Conservation (phyloP, 345 rosid genomes). For the Streptanthus diversifolius region DNA sequence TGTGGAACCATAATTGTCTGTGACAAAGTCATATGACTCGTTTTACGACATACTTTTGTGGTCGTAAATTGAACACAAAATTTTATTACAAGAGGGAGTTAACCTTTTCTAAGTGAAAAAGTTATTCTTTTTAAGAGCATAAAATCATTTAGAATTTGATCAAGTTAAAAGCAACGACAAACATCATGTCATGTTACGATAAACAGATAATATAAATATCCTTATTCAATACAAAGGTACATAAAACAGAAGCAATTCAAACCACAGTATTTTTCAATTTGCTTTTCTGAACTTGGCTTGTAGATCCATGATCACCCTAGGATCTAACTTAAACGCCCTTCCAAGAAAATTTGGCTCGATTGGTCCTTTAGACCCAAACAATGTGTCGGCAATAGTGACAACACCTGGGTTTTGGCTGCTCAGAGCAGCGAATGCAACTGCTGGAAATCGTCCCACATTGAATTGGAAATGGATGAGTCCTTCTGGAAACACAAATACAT, state of each 20-base stretch:
- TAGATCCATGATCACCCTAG: background rate
- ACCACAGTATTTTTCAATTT: background rate
- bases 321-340: conserved; percentile 3
- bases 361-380: background rate
- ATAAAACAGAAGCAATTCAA: background rate
- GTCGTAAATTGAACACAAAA: no score
- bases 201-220: background rate
- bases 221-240: background rate
- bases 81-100: no score
- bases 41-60: no score
- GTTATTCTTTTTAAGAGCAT: no score
- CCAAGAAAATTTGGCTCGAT: conserved; percentile 5
- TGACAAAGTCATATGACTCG: no score
- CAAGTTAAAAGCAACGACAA: background rate
- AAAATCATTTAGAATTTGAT: background rate
- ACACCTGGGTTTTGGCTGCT: conserved; percentile 19
- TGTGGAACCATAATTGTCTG: no score
- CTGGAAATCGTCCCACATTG: background rate
- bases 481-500: conserved; percentile 13
- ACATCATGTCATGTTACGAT: background rate
- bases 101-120: no score
- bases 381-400: conserved; percentile 2
- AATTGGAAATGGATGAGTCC: conserved; percentile 15
- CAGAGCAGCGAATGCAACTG: conserved; percentile 1
- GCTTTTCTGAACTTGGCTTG: background rate